Evolutionary conservation across 768 basidiomycete genomes (phyloP), one percentile per base, ranked within the genome.

Genomic region (Suillus decipiens): DNA sequence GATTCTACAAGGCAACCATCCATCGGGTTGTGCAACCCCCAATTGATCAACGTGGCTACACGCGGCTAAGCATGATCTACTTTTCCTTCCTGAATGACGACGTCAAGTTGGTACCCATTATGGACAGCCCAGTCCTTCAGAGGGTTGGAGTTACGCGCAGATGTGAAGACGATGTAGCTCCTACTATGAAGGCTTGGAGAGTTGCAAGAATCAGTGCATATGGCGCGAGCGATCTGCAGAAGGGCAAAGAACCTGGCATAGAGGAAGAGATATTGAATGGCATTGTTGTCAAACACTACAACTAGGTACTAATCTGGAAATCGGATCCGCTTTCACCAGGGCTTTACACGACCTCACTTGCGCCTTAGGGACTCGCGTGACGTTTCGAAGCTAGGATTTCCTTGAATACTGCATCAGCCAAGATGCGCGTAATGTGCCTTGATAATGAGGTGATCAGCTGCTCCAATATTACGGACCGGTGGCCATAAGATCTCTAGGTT

Each of bases 1-100:
- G 85, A 1, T 86, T 76, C 65, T 87, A 87, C 72, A 80, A 78
- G 37, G 82, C 80, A 10, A 87, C 86, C 1, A 82, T 87, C 60
- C 87, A 88, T 66, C 81, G 86, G 14, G 86, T 88, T 22, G 77
- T 86, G 3, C 84, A 84, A 66, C 87, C 86, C 2, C 87, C 86
- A 8, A 66, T 70, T 0, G 85, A 87, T 64, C 87, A 88, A 66
- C 81, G 75, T 36, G 71, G 70, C 36, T 74, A 78, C 65, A 77
- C 81, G 11, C 82, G 86, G 10, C 76, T 87, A 1, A 86, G 87
- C 0, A 77, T 81, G 2, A 86, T 87, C 69, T 87, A 88, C 71
- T 88, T 89, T 67, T 72, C 72, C 33, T 75, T 80, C 77, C 72
- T 81, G 0, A 81, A 87, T 64, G 86, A 87, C 67, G 68, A 79